These are phyloP conservation scores for Coniferiporia sulphurascens DNA, from an alignment of 1,284 basidiomycete genomes.

Conservation along the genomic window DNA sequence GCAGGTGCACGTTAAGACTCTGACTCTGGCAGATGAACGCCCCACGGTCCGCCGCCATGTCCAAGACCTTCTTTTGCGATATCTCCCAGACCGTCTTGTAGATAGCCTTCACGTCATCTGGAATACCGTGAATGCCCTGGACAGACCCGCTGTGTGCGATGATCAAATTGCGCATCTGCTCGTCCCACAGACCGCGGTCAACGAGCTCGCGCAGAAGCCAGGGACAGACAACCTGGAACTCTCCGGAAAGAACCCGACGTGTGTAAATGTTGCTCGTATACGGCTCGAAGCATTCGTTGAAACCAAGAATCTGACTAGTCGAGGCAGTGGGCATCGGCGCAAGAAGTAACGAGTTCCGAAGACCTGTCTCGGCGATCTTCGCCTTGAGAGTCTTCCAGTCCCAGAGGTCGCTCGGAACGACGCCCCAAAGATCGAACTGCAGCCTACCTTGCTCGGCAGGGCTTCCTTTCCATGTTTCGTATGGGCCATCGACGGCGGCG, in stretches of 20 bases:
- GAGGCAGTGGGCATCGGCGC: slow-evolving; percentile 99
- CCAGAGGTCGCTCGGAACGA: slow-evolving; percentile 91
- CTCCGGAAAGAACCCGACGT: slow-evolving; percentile 97
- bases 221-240: slow-evolving; percentile 99
- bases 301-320: slow-evolving; percentile 96
- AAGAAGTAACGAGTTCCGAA: slow-evolving; percentile 92
- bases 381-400: slow-evolving; percentile 90
- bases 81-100: slow-evolving; percentile 99
- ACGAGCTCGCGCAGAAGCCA: slow-evolving; percentile 98
- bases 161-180: slow-evolving; percentile 99
- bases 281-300: slow-evolving; percentile 98
- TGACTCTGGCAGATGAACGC: slow-evolving; percentile 97
- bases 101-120: slow-evolving; percentile 89
- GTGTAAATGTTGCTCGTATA: slow-evolving; percentile 99
- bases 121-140: slow-evolving; percentile 85
- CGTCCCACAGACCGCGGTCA: slow-evolving; percentile 93
- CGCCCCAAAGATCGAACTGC: slow-evolving; percentile 95
- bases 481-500: slow-evolving; percentile 78
- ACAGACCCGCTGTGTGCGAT: slow-evolving; percentile 97
- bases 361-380: slow-evolving; percentile 82
- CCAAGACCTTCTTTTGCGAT: slow-evolving; percentile 96
- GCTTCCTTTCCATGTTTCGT: slow-evolving; percentile 90
- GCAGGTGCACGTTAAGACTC: slow-evolving; percentile 89
- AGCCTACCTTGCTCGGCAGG: slow-evolving; percentile 87
- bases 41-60: slow-evolving; percentile 96